Base-by-base conservation (phyloP, 805 yeast genomes). In the Huiozyma sinensis region DNA sequence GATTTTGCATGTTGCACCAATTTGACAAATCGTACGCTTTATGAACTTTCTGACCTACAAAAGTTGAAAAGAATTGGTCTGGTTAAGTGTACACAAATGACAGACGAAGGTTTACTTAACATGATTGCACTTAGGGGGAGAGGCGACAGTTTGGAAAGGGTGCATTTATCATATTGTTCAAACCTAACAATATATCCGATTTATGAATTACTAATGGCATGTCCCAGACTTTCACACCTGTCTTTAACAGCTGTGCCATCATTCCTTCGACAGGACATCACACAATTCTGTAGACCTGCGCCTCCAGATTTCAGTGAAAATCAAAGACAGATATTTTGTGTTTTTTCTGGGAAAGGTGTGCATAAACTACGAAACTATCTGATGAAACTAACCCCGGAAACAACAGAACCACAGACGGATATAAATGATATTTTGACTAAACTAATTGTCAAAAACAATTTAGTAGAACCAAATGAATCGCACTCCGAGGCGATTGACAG, bases 1-100 rank as follows among this genome's bases (percentile, higher is more conserved):
- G 98, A 90, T 65, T 75, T 92, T 47, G 97, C 97, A 11, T 89
- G 97, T 63, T 90, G 98, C 61, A 71, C 82, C 1, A 94, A 86
- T 60, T 71, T 90, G 44, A 88, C 97, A 2, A 86, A 92, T 65
- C 75, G 77, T 54, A 79, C 95, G 1, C 75, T 92, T 36, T 72
- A 76, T 36, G 94, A 82, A 55, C 68, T 90, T 50, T 76, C 95
- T 3, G 76, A 75, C 39, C 69, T 90, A 51, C 86, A 94, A 6
- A 79, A 82, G 56, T 70, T 90, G 53, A 76, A 92, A 54, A 76
- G 98, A 63, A 88, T 90, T 39, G 98, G 98, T 0, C 69, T 90
- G 41, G 98, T 92, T 27, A 90, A 89, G 61, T 90, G 98, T 63
- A 74, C 77, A 13, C 78, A 83, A 57, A 86, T 90, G 52, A 83